A percentile compares a stretch with the other conserved stretches of the same genome.
phyloP scores from a whole-genome alignment of 129 eudicot genomes.

The Glebionis coronaria region DNA sequence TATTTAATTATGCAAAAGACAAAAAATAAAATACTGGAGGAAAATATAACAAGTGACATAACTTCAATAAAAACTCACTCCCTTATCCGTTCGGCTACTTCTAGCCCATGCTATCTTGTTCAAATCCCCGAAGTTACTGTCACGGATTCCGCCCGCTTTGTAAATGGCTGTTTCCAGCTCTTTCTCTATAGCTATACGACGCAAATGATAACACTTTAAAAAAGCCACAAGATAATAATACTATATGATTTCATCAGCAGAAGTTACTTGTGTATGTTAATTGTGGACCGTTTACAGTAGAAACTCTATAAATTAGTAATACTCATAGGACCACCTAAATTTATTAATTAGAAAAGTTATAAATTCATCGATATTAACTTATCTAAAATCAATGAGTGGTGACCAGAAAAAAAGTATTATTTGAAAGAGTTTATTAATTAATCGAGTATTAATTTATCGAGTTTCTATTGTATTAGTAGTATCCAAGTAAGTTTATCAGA shows the following conservation, averaged over 20 bases:
- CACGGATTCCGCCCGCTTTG: slow-evolving; percentile 90
- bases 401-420: too few relatives aligned
- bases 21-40: not conserved
- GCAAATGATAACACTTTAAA: slow-evolving; percentile 25
- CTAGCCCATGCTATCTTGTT: slow-evolving; percentile 85
- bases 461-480: not conserved
- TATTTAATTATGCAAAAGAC: not conserved
- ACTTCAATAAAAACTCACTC: slow-evolving; percentile 51
- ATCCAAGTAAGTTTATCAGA: not conserved
- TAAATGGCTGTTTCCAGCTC: slow-evolving; percentile 78
- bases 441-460: too few relatives aligned
- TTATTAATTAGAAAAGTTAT: too few relatives aligned
- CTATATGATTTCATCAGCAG: not conserved
- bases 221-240: not conserved
- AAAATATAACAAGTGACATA: not conserved
- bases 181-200: slow-evolving; percentile 75
- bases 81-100: slow-evolving; percentile 98
- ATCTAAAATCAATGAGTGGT: too few relatives aligned
- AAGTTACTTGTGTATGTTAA: not conserved
- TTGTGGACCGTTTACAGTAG: not conserved
- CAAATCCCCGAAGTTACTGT: slow-evolving; percentile 84
- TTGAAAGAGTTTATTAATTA: too few relatives aligned
- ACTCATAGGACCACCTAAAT: too few relatives aligned
- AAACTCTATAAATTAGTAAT: too few relatives aligned
- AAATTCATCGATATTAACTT: too few relatives aligned